Evolutionary conservation across 257 asterid genomes (phyloP), one percentile per base, ranked within the genome.

Genomic region (Mitragyna speciosa): DNA sequence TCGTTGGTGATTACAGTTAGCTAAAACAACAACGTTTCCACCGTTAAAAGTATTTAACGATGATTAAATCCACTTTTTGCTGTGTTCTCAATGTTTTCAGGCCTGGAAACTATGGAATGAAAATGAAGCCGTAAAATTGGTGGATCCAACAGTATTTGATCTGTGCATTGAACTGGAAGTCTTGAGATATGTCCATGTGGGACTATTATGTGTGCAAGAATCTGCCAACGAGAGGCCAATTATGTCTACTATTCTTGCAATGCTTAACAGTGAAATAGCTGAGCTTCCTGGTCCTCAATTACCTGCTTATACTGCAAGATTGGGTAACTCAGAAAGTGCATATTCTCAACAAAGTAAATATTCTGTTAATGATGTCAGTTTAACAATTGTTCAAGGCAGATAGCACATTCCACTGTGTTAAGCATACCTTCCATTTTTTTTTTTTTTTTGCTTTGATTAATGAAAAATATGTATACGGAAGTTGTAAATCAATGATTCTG

Each of bases 191-290:
- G 75, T 91, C 14, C 94, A 91, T 39, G 90, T 88, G 1, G 93
- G 94, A 30, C 58, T 93, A 52, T 79, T 92, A 83, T 91, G 96
- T 11, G 94, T 92, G 58, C 96, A 93, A 86, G 94, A 91, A 78
- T 80, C 79, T 74, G 89, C 88, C 33, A 83, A 47, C 17, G 91
- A 90, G 52, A 84, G 97, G 85, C 97, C 95, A 19, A 83, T 84
- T 28, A 73, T 88, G 28, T 81, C 90, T 17, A 19, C 75, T 41
- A 87, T 89, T 30, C 85, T 93, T 10, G 87, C 91, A 12, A 89
- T 91, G 93, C 82, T 93, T 33, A 86, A 74, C 20, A 83, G 89
- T 82, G 90, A 90, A 78, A 85, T 73, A 15, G 36, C 83, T 5
- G 84, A 88, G 80, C 91, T 93, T 22, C 91, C 92, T 0, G 52